phyloP scores from a whole-genome alignment of 176 grass and related monocot species.

The Hyparrhenia diplandra region DNA sequence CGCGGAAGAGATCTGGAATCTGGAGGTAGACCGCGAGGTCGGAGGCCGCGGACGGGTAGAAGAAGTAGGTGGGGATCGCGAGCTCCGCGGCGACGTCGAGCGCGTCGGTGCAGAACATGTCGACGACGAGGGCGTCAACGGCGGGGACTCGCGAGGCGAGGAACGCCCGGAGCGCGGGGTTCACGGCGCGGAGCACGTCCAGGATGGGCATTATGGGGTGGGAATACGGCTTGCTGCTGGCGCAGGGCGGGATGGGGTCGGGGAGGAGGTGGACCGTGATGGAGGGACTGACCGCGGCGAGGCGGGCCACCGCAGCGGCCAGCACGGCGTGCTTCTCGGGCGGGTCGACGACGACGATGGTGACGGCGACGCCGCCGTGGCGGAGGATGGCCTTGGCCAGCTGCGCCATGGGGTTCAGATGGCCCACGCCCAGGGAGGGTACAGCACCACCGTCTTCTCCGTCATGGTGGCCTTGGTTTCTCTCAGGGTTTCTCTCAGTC shows the following conservation, averaged over 20 bases:
- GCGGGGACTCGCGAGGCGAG: background rate
- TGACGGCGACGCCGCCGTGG: conserved; percentile 29
- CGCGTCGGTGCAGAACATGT: conserved; percentile 66
- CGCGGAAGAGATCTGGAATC: background rate
- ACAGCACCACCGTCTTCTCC: conserved; percentile 54
- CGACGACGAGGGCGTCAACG: conserved; percentile 45
- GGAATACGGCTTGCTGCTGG: background rate
- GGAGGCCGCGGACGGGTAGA: conserved; percentile 40
- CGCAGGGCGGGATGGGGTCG: background rate
- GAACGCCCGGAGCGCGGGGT: conserved; percentile 2
- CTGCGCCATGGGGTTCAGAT: conserved; percentile 55
- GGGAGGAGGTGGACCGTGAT: conserved; percentile 41
- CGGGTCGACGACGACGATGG: conserved; percentile 38
- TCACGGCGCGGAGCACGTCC: conserved; percentile 18
- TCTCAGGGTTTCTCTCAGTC: too few relatives aligned
- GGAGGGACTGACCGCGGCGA: conserved; percentile 31
- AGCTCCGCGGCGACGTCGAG: conserved; percentile 47
- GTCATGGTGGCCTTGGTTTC: background rate
- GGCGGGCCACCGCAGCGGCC: conserved; percentile 16
- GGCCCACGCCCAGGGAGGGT: conserved; percentile 50
- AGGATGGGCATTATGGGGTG: background rate
- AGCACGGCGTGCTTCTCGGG: conserved; percentile 15
- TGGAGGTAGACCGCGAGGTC: conserved; percentile 42
- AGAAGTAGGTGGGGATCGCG: conserved; percentile 47
- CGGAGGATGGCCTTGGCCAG: conserved; percentile 48